These are phyloP conservation scores for Nectriaceae sp. DNA, from an alignment of 2,329 filamentous ascomycete genomes.

Conservation along the genomic window DNA sequence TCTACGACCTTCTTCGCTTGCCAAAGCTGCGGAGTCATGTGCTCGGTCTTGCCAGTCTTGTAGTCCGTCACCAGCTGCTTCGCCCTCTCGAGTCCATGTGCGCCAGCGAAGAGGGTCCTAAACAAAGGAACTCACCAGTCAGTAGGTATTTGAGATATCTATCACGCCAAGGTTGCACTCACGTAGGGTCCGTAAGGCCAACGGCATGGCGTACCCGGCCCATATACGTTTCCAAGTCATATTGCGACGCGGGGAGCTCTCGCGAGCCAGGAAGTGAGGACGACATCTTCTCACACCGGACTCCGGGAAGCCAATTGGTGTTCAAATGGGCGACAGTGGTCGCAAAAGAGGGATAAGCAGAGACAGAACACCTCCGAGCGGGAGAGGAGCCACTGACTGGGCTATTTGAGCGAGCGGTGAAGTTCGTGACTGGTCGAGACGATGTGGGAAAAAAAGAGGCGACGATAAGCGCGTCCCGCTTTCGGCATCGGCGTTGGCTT, in stretches of 20 bases:
- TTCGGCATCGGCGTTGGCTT: slow-evolving; percentile 28
- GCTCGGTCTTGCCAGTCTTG: slow-evolving; percentile 76
- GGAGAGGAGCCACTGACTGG: background rate
- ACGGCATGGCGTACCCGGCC: slow-evolving; percentile 89
- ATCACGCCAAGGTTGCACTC: slow-evolving; percentile 42
- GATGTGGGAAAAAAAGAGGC: slow-evolving; percentile 21
- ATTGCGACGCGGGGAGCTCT: slow-evolving; percentile 87
- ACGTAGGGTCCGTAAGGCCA: slow-evolving; percentile 94
- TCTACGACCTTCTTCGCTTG: slow-evolving; percentile 95
- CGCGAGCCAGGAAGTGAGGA: slow-evolving; percentile 67
- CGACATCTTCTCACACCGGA: slow-evolving; percentile 51
- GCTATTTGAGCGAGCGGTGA: slow-evolving; percentile 1
- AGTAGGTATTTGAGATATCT: no score
- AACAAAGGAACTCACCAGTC: background rate
- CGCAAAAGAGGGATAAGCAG: slow-evolving; percentile 2
- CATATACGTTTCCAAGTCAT: slow-evolving; percentile 93
- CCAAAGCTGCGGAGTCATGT: slow-evolving; percentile 93
- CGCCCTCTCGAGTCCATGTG: slow-evolving; percentile 77
- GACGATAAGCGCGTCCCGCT: slow-evolving; percentile 35
- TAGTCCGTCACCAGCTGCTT: slow-evolving; percentile 81
- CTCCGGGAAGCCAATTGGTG: slow-evolving; percentile 6
- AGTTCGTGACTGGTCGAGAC: slow-evolving; percentile 9
- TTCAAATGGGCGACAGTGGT: slow-evolving; percentile 9
- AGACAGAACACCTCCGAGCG: background rate
- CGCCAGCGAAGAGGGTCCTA: slow-evolving; percentile 85